A percentile compares a stretch with the other conserved stretches of the same genome.
Evolutionary conservation across 2,329 filamentous ascomycete species (phyloP).

Genomic region (Pseudocercospora macadamiae): DNA sequence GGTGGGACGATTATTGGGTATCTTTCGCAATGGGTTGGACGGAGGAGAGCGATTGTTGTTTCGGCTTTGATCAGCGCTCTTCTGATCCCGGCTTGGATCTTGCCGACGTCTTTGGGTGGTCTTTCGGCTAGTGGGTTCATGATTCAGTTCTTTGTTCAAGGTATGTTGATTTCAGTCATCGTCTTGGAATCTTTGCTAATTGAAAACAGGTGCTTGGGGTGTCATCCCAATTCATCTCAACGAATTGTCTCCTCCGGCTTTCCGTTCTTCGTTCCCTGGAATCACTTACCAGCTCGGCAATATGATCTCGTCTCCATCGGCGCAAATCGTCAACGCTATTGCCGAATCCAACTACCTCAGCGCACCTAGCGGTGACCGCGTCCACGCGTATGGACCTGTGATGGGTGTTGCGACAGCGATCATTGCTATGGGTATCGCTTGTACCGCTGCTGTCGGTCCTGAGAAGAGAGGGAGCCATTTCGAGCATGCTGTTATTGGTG

Average conservation of each 20-base stretch:
- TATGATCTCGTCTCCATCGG: slow-evolving; percentile 71
- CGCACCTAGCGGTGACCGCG: slow-evolving; percentile 46
- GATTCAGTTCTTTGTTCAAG: slow-evolving; percentile 70
- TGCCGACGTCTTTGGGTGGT: slow-evolving; percentile 61
- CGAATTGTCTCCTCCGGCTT: slow-evolving; percentile 71
- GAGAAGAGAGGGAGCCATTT: slow-evolving; percentile 75
- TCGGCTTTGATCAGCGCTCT: slow-evolving; percentile 62
- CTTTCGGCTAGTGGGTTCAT: slow-evolving; percentile 69
- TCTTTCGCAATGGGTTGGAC: slow-evolving; percentile 73
- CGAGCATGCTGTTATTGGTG: slow-evolving; percentile 55
- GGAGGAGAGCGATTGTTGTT: slow-evolving; percentile 67
- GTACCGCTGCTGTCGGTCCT: slow-evolving; percentile 71
- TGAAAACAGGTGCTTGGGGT: slow-evolving; percentile 61
- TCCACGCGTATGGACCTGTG: slow-evolving; percentile 71
- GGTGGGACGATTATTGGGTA: slow-evolving; percentile 76
- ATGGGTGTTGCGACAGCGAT: slow-evolving; percentile 80
- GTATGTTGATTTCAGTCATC: too few relatives aligned
- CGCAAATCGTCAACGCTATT: slow-evolving; percentile 77
- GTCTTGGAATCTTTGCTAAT: too few relatives aligned
- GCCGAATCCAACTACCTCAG: slow-evolving; percentile 65
- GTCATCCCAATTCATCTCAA: slow-evolving; percentile 74
- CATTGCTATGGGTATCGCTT: slow-evolving; percentile 69
- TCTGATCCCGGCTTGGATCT: slow-evolving; percentile 72
- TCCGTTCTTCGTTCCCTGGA: slow-evolving; percentile 71
- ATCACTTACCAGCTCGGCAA: slow-evolving; percentile 71